Evolutionary conservation across 495 filamentous ascomycete genomes (phyloP), one percentile per base, ranked within the genome.

Genomic region (Aspergillus incahuasiensis): DNA sequence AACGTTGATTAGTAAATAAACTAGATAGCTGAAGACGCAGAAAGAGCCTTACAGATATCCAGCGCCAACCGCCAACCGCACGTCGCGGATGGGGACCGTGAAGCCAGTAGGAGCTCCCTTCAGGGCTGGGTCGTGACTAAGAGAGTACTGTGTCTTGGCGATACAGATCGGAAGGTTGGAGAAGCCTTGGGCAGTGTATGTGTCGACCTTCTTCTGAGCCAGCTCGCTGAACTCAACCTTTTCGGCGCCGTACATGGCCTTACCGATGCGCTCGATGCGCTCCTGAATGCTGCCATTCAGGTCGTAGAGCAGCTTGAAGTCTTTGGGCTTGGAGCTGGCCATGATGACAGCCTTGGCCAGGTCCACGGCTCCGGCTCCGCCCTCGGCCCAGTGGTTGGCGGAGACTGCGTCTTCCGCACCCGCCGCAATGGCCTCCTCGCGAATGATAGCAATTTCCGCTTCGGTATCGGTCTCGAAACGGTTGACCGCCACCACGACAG

Each of bases 21-120:
- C 39, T 41, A 56, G n/a, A 50, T 35, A 24, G 55, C 59, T 39
- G 46, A 30, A 43, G 13, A 19, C 18, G 30, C 22, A 18, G 34
- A 55, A 44, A 41, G n/a, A 55, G 48, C 71, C 86, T 85, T 71
- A 90, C 81, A 96, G 75, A 68, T 95, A 94, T 62, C 94, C 94
- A 58, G 87, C 94, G 57, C 94, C 94, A 51, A 92, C 90, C 8
- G 94, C 94, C 81, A 98, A 82, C 46, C 92, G 76, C 45, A 98
- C 92, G 68, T 98, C 94, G 56, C 92, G 76, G 58, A 98, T 96
- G 9, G 94, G 94, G 19, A 98, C 88, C 6, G 89, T 95, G 69
- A 98, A 98, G 20, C 92, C 94, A 7, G 87, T 89, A 13, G 94
- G 94, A n/a, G 94, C 94, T 46, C 94, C 94, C 77, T 98, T 98